A percentile compares a stretch with the other conserved stretches of the same genome.
These are phyloP conservation scores for Ophiobolus disseminans DNA, from an alignment of 2,329 filamentous ascomycete genomes.

Conservation along the genomic window DNA sequence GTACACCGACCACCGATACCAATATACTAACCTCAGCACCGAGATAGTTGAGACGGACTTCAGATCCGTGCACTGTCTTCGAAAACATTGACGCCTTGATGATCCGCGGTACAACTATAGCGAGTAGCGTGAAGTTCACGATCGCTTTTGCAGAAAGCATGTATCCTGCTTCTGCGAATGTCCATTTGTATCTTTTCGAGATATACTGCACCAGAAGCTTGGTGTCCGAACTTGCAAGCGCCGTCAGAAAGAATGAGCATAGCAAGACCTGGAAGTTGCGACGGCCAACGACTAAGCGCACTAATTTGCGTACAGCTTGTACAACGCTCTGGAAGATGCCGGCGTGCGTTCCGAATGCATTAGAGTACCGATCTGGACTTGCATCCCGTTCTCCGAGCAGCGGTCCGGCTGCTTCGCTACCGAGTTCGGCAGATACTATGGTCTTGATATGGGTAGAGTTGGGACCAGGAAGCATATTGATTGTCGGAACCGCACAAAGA, in stretches of 20 bases:
- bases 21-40: conserved; percentile 41
- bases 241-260: conserved; percentile 43
- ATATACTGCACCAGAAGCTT: conserved; percentile 50
- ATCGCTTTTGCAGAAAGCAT: conserved; percentile 48
- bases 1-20: conserved; percentile 43
- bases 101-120: conserved; percentile 42
- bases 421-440: background rate
- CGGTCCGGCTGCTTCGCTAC: conserved; percentile 15
- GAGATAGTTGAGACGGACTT: conserved; percentile 39
- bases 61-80: conserved; percentile 31
- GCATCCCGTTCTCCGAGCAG: conserved; percentile 24
- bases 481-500: conserved; percentile 32
- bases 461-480: conserved; percentile 28
- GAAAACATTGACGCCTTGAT: conserved; percentile 37
- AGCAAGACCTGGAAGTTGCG: conserved; percentile 46
- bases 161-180: conserved; percentile 46
- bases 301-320: conserved; percentile 24
- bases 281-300: conserved; percentile 29
- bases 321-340: conserved; percentile 20
- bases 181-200: conserved; percentile 49
- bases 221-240: conserved; percentile 48
- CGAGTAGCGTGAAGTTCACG: conserved; percentile 45
- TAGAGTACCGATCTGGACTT: conserved; percentile 22
- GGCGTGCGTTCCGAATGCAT: conserved; percentile 33
- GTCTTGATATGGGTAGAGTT: background rate